A percentile compares a stretch with the other conserved stretches of the same genome.
phyloP scores from a whole-genome alignment of 306 rosid genomes.

The Abrus pulchellus region DNA sequence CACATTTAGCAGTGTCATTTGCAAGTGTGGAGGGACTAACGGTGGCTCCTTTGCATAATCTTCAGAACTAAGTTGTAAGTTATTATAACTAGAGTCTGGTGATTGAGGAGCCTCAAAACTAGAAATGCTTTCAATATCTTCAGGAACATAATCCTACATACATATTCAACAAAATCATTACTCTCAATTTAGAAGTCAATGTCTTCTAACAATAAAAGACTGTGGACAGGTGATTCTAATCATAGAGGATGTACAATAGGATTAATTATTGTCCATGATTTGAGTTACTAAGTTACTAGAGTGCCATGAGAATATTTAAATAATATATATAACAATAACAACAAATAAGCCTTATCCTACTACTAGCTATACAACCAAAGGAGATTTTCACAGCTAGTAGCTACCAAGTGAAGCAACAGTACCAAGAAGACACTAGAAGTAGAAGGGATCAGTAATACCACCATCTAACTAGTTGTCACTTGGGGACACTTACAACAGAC shows the following conservation, averaged over 20 bases:
- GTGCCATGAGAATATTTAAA: slow-evolving; percentile 15
- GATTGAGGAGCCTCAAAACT: slow-evolving; percentile 90
- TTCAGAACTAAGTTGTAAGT: slow-evolving; percentile 72
- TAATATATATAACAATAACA: neutral
- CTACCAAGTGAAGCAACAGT: slow-evolving; percentile 12
- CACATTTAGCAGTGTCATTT: slow-evolving; percentile 80
- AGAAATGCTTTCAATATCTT: slow-evolving; percentile 89
- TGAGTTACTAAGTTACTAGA: neutral
- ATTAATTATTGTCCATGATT: neutral
- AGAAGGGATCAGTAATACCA: neutral
- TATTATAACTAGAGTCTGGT: slow-evolving; percentile 83
- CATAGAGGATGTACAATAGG: slow-evolving; percentile 22
- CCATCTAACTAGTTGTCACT: neutral
- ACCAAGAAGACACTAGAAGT: slow-evolving; percentile 11
- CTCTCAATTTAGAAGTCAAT: neutral
- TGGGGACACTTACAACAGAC: neutral
- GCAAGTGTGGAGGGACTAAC: slow-evolving; percentile 87
- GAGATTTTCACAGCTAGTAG: neutral
- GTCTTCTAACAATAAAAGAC: slow-evolving; percentile 30
- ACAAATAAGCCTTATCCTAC: neutral
- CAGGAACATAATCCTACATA: slow-evolving; percentile 87
- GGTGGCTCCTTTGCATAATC: slow-evolving; percentile 96
- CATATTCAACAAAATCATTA: neutral
- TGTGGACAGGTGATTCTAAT: neutral
- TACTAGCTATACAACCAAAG: neutral